A percentile compares a stretch with the other conserved stretches of the same genome.
Evolutionary conservation across 1,139 yeast genomes (phyloP).

Genomic region (Saccharomyces hybrid): DNA sequence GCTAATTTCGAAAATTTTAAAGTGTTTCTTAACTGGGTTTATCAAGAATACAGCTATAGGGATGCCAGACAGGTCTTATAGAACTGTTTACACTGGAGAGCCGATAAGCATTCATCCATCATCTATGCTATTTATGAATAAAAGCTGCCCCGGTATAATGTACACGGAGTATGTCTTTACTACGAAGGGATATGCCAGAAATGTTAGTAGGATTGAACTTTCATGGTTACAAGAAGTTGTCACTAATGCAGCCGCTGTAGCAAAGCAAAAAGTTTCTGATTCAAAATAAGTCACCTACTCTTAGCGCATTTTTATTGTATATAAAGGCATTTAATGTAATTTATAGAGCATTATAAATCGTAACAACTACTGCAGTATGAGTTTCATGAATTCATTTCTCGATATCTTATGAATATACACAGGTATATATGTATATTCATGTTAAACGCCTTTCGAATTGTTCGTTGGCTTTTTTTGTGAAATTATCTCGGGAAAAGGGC

Average conservation of each 20-base stretch:
- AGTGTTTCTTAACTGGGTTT: slow-evolving; percentile 75
- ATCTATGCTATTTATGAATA: slow-evolving; percentile 70
- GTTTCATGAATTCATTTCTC: not conserved
- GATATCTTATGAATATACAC: too few species aligned
- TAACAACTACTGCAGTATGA: not conserved
- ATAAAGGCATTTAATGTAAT: not conserved
- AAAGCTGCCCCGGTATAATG: slow-evolving; percentile 78
- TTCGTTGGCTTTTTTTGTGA: not conserved
- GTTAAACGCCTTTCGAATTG: not conserved
- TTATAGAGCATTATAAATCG: not conserved
- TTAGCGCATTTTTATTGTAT: not conserved
- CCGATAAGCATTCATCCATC: slow-evolving; percentile 88
- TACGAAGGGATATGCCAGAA: slow-evolving; percentile 86
- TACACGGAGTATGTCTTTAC: slow-evolving; percentile 93
- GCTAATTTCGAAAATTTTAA: slow-evolving; percentile 56
- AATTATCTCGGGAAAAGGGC: not conserved
- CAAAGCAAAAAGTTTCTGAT: slow-evolving; percentile 10
- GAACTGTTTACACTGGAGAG: slow-evolving; percentile 76
- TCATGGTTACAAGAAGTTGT: slow-evolving; percentile 85
- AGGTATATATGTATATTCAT: not conserved
- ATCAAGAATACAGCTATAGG: slow-evolving; percentile 86
- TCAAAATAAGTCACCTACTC: not conserved
- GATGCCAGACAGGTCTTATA: slow-evolving; percentile 87
- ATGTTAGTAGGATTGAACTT: slow-evolving; percentile 73
- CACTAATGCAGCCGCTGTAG: slow-evolving; percentile 12